Conservation (phyloP, 305 asterid species). For the Plantago rigida region DNA sequence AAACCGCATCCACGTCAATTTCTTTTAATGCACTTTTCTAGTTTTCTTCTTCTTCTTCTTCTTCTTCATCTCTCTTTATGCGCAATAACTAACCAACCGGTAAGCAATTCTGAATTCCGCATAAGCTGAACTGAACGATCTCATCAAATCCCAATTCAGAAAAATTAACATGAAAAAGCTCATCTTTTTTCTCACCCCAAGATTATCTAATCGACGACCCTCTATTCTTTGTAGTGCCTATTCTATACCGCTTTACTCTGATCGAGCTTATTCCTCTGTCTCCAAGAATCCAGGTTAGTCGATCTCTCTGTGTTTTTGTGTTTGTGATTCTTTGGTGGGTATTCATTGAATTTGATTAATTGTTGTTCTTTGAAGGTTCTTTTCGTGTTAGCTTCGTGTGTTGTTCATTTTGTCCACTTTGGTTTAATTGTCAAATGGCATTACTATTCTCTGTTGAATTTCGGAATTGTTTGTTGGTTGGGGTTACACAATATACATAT, state of each 20-base stretch:
- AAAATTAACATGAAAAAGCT: conserved; percentile 36
- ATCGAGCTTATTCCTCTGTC: conserved; percentile 37
- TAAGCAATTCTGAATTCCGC: not conserved
- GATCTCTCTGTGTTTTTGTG: not conserved
- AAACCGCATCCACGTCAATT: conserved; percentile 30
- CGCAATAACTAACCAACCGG: conserved; percentile 13
- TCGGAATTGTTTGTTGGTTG: not conserved
- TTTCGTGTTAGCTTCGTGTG: too few species aligned
- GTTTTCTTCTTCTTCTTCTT: too few species aligned
- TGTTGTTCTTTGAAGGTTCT: too few species aligned
- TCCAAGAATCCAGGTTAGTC: conserved; percentile 48
- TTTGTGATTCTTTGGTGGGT: not conserved
- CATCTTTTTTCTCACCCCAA: conserved; percentile 26
- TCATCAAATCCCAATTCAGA: conserved; percentile 9
- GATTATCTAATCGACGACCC: conserved; percentile 27
- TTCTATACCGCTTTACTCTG: conserved; percentile 37
- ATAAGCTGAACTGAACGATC: not conserved
- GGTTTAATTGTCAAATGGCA: too few species aligned
- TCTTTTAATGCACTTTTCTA: conserved; percentile 9
- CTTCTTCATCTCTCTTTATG: too few species aligned
- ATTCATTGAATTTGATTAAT: conserved; percentile 10
- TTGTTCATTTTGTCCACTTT: too few species aligned
- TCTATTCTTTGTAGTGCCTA: conserved; percentile 28
- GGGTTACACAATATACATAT: too few species aligned
- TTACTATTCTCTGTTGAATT: conserved; percentile 6